Evolutionary conservation across 2,329 filamentous ascomycete genomes (phyloP).

Genomic region (Xylariaceae sp.): DNA sequence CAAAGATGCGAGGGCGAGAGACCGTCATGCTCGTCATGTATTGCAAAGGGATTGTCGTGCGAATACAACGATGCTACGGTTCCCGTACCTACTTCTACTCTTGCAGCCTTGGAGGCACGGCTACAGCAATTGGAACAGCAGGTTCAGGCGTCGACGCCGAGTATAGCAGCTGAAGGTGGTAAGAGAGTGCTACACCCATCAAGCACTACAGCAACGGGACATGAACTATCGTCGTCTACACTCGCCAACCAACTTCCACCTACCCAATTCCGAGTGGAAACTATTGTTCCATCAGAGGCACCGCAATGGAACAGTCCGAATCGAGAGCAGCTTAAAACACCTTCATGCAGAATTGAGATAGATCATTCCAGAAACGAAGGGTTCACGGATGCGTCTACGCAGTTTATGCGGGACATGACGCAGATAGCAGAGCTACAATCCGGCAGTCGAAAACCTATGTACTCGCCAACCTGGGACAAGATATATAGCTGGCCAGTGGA

Average conservation of each 20-base stretch:
- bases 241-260: no score
- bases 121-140: neutral
- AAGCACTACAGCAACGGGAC: neutral
- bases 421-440: neutral
- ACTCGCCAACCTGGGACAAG: neutral
- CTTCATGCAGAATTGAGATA: no score
- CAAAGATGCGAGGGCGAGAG: neutral
- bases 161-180: no score
- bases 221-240: neutral
- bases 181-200: no score
- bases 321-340: neutral
- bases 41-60: neutral
- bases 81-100: neutral
- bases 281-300: neutral
- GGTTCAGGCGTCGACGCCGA: no score
- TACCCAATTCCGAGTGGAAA: neutral
- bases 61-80: neutral
- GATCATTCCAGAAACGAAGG: no score
- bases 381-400: no score
- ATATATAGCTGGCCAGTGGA: neutral
- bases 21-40: neutral
- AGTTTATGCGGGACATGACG: neutral
- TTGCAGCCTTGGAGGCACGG: neutral
- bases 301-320: neutral
- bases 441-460: neutral